Evolutionary conservation across 2,329 filamentous ascomycete genomes (phyloP).

Genomic region (Whalleya microplaca): DNA sequence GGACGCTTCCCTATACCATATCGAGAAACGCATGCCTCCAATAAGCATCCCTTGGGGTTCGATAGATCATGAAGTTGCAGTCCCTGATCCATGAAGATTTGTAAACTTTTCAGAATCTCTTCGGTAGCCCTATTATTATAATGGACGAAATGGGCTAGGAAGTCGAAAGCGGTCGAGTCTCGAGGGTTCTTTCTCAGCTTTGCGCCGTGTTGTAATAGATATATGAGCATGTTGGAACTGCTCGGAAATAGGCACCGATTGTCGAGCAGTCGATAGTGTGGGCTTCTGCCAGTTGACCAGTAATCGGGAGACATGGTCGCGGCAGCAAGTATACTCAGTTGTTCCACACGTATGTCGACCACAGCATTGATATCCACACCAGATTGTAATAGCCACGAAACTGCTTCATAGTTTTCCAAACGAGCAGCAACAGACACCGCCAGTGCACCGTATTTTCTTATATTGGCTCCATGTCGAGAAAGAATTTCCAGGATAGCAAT

Average conservation of each 20-base stretch:
- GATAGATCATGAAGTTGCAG: no score
- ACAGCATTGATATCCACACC: slow-evolving; percentile 15
- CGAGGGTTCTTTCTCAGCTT: slow-evolving; percentile 3
- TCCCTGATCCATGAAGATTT: not conserved
- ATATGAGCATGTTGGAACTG: slow-evolving; percentile 9
- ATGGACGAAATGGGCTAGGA: slow-evolving; percentile 5
- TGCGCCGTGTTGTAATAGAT: slow-evolving; percentile 10
- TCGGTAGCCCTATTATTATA: not conserved
- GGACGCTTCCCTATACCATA: no score
- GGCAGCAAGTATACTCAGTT: slow-evolving; percentile 3
- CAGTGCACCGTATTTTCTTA: not conserved
- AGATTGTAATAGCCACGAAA: slow-evolving; percentile 7
- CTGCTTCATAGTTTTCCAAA: slow-evolving; percentile 12
- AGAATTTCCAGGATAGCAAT: slow-evolving; percentile 3
- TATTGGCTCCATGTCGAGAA: not conserved
- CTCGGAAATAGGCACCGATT: no score
- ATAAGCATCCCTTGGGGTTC: no score
- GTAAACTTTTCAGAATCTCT: slow-evolving; percentile 1
- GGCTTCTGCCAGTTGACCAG: not conserved
- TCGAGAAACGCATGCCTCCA: no score
- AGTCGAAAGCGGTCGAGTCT: slow-evolving; percentile 4
- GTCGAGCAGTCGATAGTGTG: no score
- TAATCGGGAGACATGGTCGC: not conserved
- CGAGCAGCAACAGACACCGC: slow-evolving; percentile 10
- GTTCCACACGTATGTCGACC: not conserved